A percentile compares a stretch with the other conserved stretches of the same genome.
Conservation (phyloP, 2,329 filamentous ascomycete species). For the Boeremia exigua region DNA sequence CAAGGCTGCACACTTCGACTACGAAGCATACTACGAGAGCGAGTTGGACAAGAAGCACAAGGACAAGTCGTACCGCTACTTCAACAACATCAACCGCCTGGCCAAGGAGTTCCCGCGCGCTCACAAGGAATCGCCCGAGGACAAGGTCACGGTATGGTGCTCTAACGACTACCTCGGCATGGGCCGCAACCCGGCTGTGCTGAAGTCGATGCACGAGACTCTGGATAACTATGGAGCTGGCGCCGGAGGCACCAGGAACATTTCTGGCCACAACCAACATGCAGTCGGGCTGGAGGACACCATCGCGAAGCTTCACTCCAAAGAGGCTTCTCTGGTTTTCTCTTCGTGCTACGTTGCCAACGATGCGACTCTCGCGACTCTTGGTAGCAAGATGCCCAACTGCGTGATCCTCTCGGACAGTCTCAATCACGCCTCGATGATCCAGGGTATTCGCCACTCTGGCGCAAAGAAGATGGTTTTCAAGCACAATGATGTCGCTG, state of each 20-base stretch:
- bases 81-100: constrained; percentile 99
- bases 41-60: constrained; percentile 99
- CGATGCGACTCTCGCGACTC: constrained; percentile 91
- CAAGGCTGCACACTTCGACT: constrained; percentile 74
- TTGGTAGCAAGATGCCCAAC: constrained; percentile 95
- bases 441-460: constrained; percentile 97
- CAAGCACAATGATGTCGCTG: constrained; percentile 95
- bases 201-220: constrained; percentile 92
- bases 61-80: constrained; percentile 99
- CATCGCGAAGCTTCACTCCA: constrained; percentile 85
- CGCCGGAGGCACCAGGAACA: constrained; percentile 94
- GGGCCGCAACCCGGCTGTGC: constrained; percentile 86
- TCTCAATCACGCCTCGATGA: constrained; percentile 98
- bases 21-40: constrained; percentile 83
- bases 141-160: constrained; percentile 97
- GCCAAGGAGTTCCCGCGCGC: constrained; percentile 95
- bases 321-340: constrained; percentile 92
- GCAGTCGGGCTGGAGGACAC: constrained; percentile 83
- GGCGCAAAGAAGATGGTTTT: constrained; percentile 97
- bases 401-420: constrained; percentile 98
- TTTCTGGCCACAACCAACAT: constrained; percentile 96
- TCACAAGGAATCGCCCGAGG: constrained; percentile 82
- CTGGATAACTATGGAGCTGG: constrained; percentile 94
- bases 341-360: constrained; percentile 98
- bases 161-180: constrained; percentile 99